Base-by-base conservation (phyloP, 2,329 filamentous ascomycete genomes). In the Pseudogymnoascus sp. region DNA sequence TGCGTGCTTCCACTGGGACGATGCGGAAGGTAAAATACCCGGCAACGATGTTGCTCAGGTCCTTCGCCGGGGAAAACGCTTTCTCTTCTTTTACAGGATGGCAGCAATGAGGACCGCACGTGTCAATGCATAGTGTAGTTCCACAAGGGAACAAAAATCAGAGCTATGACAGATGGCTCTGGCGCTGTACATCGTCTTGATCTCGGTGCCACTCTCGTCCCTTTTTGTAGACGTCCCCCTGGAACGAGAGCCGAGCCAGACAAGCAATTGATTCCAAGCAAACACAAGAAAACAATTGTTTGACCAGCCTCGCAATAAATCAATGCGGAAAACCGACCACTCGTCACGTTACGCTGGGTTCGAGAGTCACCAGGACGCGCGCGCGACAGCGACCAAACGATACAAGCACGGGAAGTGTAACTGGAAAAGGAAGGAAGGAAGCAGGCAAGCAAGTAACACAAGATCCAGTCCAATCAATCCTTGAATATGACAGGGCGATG, bases 151-250 rank as follows among this genome's bases (percentile, higher is more conserved):
- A 56, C 50, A 56, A 28, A 56, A 56, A 34, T 56, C 50, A 56
- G 28, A 56, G 50, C 50, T 36, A 56, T 56, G 50, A 56, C 50
- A 56, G 50, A 56, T 56, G 50, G 50, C n/a, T 56, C 50, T 56
- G 50, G 28, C 5, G 28, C 50, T 56, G 50, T 34, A 56, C 50
- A 34, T 34, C 50, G 28, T 56, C 50, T 56, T 56, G 50, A 11
- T 28, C 50, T 56, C 25, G 50, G 50, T 34, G 28, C 50, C 50
- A 56, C 50, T 21, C n/a, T 34, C 50, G 50, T 56, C 28, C 28
- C 50, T 21, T 56, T 56, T 21, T 56, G 50, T 56, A 34, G 18
- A 56, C 50, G n/a, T 21, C 28, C 50, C 50, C 28, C 28, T 56
- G 50, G 50, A 56, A 34, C 50, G 28, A 56, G 50, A 56, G 25